phyloP scores from a whole-genome alignment of 176 grass and related monocot genomes.

The Saccharum officinarum region DNA sequence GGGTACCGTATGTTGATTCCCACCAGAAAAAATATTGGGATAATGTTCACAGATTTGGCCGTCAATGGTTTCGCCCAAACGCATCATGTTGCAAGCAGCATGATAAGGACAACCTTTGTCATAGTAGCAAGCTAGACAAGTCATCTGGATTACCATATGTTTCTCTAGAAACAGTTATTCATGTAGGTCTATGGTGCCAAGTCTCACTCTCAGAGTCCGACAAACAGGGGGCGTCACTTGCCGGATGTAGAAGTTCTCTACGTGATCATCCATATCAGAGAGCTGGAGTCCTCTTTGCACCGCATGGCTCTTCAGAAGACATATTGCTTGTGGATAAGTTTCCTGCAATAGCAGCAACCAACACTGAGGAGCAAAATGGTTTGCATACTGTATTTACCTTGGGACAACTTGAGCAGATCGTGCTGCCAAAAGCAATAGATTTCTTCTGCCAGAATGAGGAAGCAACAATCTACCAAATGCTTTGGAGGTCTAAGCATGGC shows the following conservation, averaged over 20 bases:
- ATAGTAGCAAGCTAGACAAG: neutral
- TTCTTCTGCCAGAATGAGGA: neutral
- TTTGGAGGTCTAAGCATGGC: conserved; percentile 29
- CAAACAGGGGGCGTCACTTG: neutral
- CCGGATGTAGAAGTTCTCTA: neutral
- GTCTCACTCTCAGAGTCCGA: neutral
- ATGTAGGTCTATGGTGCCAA: neutral
- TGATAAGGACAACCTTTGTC: neutral
- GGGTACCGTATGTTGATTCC: neutral
- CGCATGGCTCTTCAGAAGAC: neutral
- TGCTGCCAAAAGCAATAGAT: conserved; percentile 3
- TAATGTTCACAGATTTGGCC: neutral
- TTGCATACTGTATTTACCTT: neutral
- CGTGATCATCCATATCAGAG: neutral
- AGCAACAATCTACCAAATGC: neutral
- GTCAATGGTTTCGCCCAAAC: neutral
- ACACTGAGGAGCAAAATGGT: neutral
- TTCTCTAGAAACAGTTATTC: neutral
- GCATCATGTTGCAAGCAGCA: neutral
- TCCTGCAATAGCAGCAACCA: neutral
- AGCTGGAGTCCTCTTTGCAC: neutral
- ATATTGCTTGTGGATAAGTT: neutral
- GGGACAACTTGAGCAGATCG: neutral
- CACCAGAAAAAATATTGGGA: neutral
- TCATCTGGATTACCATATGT: neutral